phyloP scores from a whole-genome alignment of 139 green algal genomes.

The Chlamydomonas incerta region DNA sequence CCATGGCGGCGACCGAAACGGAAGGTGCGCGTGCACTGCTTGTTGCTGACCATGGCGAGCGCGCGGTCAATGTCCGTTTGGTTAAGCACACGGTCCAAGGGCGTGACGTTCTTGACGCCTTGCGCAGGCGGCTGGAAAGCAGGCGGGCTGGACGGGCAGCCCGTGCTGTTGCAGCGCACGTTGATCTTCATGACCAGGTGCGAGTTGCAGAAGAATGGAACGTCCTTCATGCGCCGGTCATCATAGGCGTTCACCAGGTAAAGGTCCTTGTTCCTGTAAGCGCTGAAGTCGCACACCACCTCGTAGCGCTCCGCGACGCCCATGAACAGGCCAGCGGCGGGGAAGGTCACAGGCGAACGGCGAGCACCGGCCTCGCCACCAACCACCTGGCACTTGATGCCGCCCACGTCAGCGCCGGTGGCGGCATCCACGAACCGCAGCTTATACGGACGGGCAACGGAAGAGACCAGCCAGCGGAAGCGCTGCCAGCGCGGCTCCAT shows the following conservation, averaged over 20 bases:
- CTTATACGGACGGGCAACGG: not conserved
- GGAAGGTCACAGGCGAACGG: not conserved
- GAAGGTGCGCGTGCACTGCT: conserved; percentile 1
- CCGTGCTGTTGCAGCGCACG: not conserved
- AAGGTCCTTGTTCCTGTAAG: no score
- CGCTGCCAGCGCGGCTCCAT: conserved; percentile 13
- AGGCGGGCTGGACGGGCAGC: no score
- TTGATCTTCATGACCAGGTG: conserved; percentile 12
- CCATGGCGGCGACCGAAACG: not conserved
- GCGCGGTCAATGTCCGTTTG: not conserved
- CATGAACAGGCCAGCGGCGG: not conserved
- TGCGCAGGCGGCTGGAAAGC: no score
- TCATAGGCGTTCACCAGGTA: not conserved
- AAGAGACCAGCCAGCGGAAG: not conserved
- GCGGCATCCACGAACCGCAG: not conserved
- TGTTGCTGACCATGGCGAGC: not conserved
- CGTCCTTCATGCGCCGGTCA: not conserved
- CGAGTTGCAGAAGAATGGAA: conserved; percentile 27
- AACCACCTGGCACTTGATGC: not conserved
- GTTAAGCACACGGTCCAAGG: not conserved
- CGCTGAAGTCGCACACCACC: conserved; percentile 8
- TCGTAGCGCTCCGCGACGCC: conserved; percentile 25
- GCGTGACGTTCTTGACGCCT: no score
- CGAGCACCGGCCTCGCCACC: not conserved
- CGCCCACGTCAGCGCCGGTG: not conserved